Evolutionary conservation across 805 yeast species (phyloP), one percentile per base, ranked within the genome.

Genomic region (Blastobotrys mokoenaii): DNA sequence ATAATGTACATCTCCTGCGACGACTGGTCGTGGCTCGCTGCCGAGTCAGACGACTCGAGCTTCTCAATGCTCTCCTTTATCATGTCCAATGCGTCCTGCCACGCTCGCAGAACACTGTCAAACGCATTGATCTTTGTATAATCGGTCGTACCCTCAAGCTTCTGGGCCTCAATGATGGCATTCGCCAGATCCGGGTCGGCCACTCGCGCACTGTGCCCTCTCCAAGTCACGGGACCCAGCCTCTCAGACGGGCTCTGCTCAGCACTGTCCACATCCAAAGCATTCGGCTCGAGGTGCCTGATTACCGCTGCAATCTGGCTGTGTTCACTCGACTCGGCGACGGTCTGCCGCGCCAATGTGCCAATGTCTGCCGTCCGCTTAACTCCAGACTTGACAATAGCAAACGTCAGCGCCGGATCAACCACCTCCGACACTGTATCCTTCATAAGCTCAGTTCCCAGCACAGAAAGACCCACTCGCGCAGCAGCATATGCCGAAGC

Each of bases 1-100:
- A 88, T 64, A 51, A 90, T 79, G 57, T 88, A 85, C 52, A 81
- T 77, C 61, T 86, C 87, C 40, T 75, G 76, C 44, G 72, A 76
- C 41, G 76, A 79, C 38, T 71, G 75, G 45, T 74, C 82, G 17
- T 58, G 63, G 34, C 63, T 68, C 40, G 40, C 41, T 3, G 40
- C 46, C 18, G 38, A 22, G 6, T 32, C 74, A 16, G 60, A 59
- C 1, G 56, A 46, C 29, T 59, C 60, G 41, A 61, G 65, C 50
- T 77, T 73, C 6, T 71, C 73, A 53, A 82, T 69, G 53, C 76
- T 80, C 12, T 66, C 66, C 44, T 67, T 67, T 55, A 85, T 90
- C 29, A 73, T 62, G 32, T 75, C 81, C 46, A 80, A 69, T 0
- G 84, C 77, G 41, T 80, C 83, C 44, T 79, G 79, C 89, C 94